Base-by-base conservation (phyloP, 1,284 basidiomycete genomes). In the Tremellales sp. region DNA sequence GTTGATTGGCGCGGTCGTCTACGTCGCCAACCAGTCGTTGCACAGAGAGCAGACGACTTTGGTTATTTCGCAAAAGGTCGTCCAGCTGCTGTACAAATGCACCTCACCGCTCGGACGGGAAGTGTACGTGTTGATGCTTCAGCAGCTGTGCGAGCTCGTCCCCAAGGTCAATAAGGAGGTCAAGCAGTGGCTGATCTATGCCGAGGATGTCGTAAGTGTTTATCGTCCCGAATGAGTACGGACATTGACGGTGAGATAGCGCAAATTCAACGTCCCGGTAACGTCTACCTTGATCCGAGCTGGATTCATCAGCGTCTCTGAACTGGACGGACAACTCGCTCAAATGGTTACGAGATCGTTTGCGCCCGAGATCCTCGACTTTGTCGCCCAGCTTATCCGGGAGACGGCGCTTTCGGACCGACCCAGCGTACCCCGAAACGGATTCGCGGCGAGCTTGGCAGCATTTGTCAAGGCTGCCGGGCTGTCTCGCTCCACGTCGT, bases 111-210 rank as follows among this genome's bases (percentile, higher is more conserved):
- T 97, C 37, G 90, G 86, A 0, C 81, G 93, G 43, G 91, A 95
- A 66, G 84, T 94, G 21, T 97, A 92, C 70, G 89, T 91, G 27
- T 81, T 84, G 29, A 75, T 98, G 40, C 77, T 98, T 19, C 87
- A 94, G 56, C 84, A 88, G 53, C 77, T 99, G 19, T 98, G 95
- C 72, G 83, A 85, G 54, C 76, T 84, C 24, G 94, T 90, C 54
- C 83, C 87, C 60, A 91, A 95, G 62, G 93, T 97, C 36, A 89
- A 87, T 18, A 91, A 91, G 73, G 95, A 99, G 74, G 95, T 94
- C 8, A 87, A 93, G 48, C 90, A 87, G 12, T 99, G 95, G 95
- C 77, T 99, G 43, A 76, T 97, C 40, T 97, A 93, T 66, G 89
- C 94, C 13, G 93, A 98, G 68, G 95, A 98, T 71, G 88, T 94